Evolutionary conservation across 352 stramenopile species (phyloP).

Genomic region (Phytophthora chlamydospora): DNA sequence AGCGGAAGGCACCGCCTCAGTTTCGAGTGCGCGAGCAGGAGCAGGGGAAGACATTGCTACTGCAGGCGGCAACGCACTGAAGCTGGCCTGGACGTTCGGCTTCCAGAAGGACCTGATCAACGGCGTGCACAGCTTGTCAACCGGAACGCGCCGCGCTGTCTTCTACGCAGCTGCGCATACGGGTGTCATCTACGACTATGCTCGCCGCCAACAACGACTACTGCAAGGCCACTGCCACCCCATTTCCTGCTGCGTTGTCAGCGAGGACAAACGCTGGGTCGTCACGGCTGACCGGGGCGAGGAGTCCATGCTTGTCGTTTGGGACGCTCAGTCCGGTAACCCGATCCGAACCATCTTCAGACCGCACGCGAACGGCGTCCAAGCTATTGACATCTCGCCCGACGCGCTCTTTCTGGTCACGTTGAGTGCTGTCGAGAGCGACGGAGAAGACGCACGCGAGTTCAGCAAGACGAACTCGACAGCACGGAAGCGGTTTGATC

Average conservation of each 20-base stretch:
- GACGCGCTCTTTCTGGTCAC: constrained; percentile 92
- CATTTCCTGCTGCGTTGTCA: constrained; percentile 90
- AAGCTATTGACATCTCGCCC: constrained; percentile 89
- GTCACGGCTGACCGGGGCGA: constrained; percentile 87
- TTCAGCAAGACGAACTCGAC: constrained; percentile 25
- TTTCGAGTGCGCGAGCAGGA: constrained; percentile 5
- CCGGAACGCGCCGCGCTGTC: constrained; percentile 62
- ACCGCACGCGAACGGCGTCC: constrained; percentile 78
- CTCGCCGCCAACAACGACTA: constrained; percentile 80
- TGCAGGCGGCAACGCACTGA: constrained; percentile 55
- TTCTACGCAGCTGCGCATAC: constrained; percentile 93
- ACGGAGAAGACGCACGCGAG: constrained; percentile 4
- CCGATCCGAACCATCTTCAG: constrained; percentile 93
- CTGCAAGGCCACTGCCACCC: constrained; percentile 93
- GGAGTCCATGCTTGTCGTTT: constrained; percentile 94
- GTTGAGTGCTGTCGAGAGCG: constrained; percentile 58
- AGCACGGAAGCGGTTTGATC: constrained; percentile 44
- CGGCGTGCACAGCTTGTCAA: constrained; percentile 90
- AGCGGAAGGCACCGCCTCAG: background rate
- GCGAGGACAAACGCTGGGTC: constrained; percentile 93
- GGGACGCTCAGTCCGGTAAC: constrained; percentile 81
- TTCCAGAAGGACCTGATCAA: constrained; percentile 92
- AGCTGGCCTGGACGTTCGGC: constrained; percentile 89
- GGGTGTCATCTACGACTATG: constrained; percentile 94
- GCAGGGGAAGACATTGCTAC: constrained; percentile 7